A percentile compares a stretch with the other conserved stretches of the same genome.
Conservation (phyloP, 2,329 filamentous ascomycete species). For the Fusarium gaditjirri region DNA sequence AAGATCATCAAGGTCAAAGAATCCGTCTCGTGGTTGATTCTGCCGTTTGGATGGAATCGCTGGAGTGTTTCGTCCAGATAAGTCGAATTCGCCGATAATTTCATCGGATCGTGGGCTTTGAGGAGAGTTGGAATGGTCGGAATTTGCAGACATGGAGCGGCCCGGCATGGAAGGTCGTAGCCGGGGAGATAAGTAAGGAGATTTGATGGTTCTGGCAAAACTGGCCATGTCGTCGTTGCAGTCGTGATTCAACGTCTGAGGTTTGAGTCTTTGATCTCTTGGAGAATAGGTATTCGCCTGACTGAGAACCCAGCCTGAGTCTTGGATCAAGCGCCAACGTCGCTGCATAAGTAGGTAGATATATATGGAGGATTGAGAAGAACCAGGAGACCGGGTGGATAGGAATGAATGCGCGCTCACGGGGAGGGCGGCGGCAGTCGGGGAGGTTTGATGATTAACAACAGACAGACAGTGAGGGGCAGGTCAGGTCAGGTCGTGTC, state of each 20-base stretch:
- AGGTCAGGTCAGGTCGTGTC: background rate
- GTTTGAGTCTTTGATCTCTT: constrained; percentile 14
- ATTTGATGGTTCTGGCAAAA: constrained; percentile 61
- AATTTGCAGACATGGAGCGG: constrained; percentile 59
- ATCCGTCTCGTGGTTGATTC: constrained; percentile 26
- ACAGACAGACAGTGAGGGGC: constrained; percentile 8
- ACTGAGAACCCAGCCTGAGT: constrained; percentile 34
- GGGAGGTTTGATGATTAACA: constrained; percentile 20
- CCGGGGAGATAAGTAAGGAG: constrained; percentile 56
- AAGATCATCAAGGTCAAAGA: constrained; percentile 27
- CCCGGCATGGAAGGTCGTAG: constrained; percentile 57
- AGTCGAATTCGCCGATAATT: constrained; percentile 42
- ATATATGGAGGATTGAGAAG: constrained; percentile 13
- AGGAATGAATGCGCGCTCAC: constrained; percentile 5
- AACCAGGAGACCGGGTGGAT: background rate
- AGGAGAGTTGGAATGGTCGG: constrained; percentile 50
- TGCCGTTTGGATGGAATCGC: constrained; percentile 21
- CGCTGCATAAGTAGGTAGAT: constrained; percentile 19
- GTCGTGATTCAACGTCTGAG: constrained; percentile 23
- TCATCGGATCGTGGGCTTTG: constrained; percentile 46
- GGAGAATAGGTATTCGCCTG: constrained; percentile 20
- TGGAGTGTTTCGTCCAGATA: constrained; percentile 47
- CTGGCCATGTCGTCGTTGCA: constrained; percentile 55
- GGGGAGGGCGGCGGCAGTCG: constrained; percentile 7
- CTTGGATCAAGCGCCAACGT: constrained; percentile 36